A percentile compares a stretch with the other conserved stretches of the same genome.
phyloP scores from a whole-genome alignment of 2,329 filamentous ascomycete species.

The Microsporum audouinii region DNA sequence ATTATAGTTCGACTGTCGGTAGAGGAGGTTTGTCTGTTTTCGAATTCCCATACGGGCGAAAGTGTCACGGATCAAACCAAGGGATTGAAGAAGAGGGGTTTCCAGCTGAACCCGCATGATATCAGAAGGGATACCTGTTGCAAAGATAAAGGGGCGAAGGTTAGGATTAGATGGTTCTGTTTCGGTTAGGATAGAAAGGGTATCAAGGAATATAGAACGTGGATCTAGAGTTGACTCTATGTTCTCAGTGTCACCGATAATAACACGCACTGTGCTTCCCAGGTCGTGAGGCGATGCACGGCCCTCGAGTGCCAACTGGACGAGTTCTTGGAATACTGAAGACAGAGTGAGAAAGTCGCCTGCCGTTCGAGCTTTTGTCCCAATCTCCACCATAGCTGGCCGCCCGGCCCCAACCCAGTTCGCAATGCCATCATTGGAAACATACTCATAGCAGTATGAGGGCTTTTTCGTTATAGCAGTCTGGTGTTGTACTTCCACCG shows the following conservation, averaged over 20 bases:
- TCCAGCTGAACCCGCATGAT: constrained; percentile 79
- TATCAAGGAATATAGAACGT: constrained; percentile 68
- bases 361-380: constrained; percentile 51
- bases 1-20: constrained; percentile 95
- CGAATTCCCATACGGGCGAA: constrained; percentile 75
- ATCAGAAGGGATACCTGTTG: constrained; percentile 58
- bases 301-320: constrained; percentile 60
- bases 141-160: constrained; percentile 57
- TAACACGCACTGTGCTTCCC: constrained; percentile 61
- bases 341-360: constrained; percentile 59
- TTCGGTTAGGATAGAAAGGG: constrained; percentile 66
- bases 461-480: constrained; percentile 15
- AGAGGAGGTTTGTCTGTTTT: constrained; percentile 83
- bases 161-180: constrained; percentile 48
- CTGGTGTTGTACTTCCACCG: constrained; percentile 9
- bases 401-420: constrained; percentile 59
- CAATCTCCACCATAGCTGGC: constrained; percentile 54
- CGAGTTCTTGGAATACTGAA: constrained; percentile 71
- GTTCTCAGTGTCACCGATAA: constrained; percentile 49
- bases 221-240: constrained; percentile 44
- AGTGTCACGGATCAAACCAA: constrained; percentile 73
- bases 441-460: constrained; percentile 58
- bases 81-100: constrained; percentile 56
- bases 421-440: constrained; percentile 58
- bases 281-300: constrained; percentile 57